These are phyloP conservation scores for Tetracladium marchalianum DNA, from an alignment of 495 filamentous ascomycete genomes.

Conservation along the genomic window DNA sequence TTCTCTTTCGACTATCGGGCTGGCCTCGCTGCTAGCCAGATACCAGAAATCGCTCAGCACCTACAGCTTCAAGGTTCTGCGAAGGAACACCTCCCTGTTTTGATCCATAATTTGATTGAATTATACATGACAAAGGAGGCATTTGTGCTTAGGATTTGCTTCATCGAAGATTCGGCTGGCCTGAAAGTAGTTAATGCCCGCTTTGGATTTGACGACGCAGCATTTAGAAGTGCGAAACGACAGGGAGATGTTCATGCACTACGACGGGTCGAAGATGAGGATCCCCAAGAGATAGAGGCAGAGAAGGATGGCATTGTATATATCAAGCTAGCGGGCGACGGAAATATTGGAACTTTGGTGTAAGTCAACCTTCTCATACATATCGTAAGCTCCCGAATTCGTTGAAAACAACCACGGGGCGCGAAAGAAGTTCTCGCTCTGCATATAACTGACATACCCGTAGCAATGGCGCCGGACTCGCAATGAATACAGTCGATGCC, in stretches of 20 bases:
- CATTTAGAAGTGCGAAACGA: slow-evolving; percentile 52
- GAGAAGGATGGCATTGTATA: slow-evolving; percentile 54
- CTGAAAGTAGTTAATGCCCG: slow-evolving; percentile 40
- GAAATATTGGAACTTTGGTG: slow-evolving; percentile 20
- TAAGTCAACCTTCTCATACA: not conserved
- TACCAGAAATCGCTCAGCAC: slow-evolving; percentile 36
- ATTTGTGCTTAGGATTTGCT: slow-evolving; percentile 43
- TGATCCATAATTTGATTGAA: slow-evolving; percentile 44
- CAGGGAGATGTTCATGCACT: slow-evolving; percentile 54
- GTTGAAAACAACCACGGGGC: not conserved
- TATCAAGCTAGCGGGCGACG: slow-evolving; percentile 19
- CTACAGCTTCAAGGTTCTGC: slow-evolving; percentile 38
- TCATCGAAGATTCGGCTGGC: slow-evolving; percentile 29
- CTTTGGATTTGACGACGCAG: slow-evolving; percentile 74
- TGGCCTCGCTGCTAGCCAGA: slow-evolving; percentile 23
- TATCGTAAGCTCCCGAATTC: too few relatives aligned
- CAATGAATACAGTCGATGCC: slow-evolving; percentile 87
- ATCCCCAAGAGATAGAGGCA: slow-evolving; percentile 52
- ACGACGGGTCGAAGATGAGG: slow-evolving; percentile 39
- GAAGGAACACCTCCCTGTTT: slow-evolving; percentile 26
- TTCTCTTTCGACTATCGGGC: slow-evolving; percentile 54
- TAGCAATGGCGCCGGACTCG: slow-evolving; percentile 73
- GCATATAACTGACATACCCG: slow-evolving; percentile 47
- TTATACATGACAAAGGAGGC: slow-evolving; percentile 64
- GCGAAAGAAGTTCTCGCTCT: slow-evolving; percentile 42